A percentile compares a stretch with the other conserved stretches of the same genome.
phyloP scores from a whole-genome alignment of 2,329 filamentous ascomycete genomes.

The Leptographium lundbergii region DNA sequence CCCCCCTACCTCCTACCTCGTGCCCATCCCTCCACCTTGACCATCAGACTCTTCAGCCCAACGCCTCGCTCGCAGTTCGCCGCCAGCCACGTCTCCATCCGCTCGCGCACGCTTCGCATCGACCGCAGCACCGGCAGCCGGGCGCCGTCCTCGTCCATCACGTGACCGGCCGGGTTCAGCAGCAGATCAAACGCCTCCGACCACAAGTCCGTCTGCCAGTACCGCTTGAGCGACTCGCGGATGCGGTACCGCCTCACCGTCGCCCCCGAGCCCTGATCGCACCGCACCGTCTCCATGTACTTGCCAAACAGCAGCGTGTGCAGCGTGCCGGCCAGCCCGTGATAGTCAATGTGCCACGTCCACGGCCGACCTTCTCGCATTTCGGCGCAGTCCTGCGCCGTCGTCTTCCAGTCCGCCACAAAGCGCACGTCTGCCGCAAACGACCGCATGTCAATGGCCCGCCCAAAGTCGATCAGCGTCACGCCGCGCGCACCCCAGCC shows the following conservation, averaged over 20 bases:
- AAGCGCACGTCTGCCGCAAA: conserved; percentile 72
- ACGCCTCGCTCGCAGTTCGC: conserved; percentile 70
- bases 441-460: conserved; percentile 82
- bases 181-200: conserved; percentile 67
- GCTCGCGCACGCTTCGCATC: conserved; percentile 55
- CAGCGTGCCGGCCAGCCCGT: conserved; percentile 77
- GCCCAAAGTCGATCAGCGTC: conserved; percentile 85
- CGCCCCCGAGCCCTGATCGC: conserved; percentile 18
- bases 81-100: conserved; percentile 77
- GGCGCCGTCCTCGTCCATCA: conserved; percentile 42
- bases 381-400: conserved; percentile 79
- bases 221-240: conserved; percentile 75
- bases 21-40: conserved; percentile 44
- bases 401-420: conserved; percentile 90
- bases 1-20: conserved; percentile 19
- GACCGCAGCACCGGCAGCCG: conserved; percentile 61
- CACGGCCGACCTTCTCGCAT: conserved; percentile 89
- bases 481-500: conserved; percentile 76
- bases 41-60: conserved; percentile 56
- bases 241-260: conserved; percentile 57
- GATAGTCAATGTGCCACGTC: conserved; percentile 97
- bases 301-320: conserved; percentile 87
- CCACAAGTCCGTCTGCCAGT: conserved; percentile 96
- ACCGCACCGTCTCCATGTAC: conserved; percentile 72
- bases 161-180: conserved; percentile 63